A percentile compares a stretch with the other conserved stretches of the same genome.
Conservation (phyloP, 2,329 filamentous ascomycete species). For the Emmonsia crescens region DNA sequence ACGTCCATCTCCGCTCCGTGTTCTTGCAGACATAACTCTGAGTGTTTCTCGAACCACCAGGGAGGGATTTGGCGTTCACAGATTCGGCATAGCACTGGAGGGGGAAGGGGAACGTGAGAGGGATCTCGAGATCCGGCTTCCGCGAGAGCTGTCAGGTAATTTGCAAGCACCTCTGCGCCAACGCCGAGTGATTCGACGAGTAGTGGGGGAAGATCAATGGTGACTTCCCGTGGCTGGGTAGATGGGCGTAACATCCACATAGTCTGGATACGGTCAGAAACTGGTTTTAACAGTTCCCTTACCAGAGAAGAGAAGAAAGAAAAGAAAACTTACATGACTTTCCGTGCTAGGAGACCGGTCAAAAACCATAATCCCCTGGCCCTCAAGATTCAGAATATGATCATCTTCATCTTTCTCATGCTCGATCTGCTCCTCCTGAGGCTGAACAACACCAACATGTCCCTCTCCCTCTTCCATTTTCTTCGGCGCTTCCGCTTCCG, state of each 20-base stretch:
- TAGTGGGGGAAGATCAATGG: conserved; percentile 81
- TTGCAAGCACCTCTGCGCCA: conserved; percentile 86
- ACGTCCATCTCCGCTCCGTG: conserved; percentile 97
- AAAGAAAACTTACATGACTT: conserved; percentile 58
- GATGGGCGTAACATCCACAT: conserved; percentile 99
- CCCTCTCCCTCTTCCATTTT: conserved; percentile 9
- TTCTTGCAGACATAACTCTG: conserved; percentile 88
- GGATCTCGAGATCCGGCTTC: conserved; percentile 70
- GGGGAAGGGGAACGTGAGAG: conserved; percentile 64
- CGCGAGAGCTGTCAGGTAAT: conserved; percentile 80
- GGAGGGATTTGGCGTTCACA: conserved; percentile 94
- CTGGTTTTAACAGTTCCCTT: conserved; percentile 1
- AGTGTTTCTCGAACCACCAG: conserved; percentile 99
- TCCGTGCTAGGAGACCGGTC: conserved; percentile 76
- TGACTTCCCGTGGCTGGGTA: conserved; percentile 77
- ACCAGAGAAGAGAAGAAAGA: neutral
- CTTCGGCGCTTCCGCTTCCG: conserved; percentile 17
- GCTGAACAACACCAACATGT: neutral
- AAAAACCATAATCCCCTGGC: conserved; percentile 97
- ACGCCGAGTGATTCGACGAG: conserved; percentile 90
- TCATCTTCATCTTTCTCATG: conserved; percentile 21
- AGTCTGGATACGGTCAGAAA: conserved; percentile 47
- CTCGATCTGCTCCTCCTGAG: neutral
- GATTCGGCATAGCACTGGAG: conserved; percentile 84
- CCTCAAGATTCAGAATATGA: conserved; percentile 70